Evolutionary conservation across 257 asterid genomes (phyloP), one percentile per base, ranked within the genome.

Genomic region (Verbena officinalis): DNA sequence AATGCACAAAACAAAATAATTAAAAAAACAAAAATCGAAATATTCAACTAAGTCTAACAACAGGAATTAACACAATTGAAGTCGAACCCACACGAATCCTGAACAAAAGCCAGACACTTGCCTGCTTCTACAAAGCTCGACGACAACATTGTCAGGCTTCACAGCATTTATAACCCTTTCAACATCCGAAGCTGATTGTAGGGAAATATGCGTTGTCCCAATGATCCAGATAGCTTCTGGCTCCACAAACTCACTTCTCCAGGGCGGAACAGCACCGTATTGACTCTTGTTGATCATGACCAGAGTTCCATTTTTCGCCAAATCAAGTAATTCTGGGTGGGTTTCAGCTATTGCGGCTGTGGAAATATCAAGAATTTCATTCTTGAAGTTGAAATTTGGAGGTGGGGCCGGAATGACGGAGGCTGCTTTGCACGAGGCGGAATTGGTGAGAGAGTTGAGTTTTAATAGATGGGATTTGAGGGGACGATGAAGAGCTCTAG

Each of bases 81-180:
- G 6, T 11, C 8, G 30, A 48, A 27, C 0, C 43, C 43, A 17
- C 31, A 39, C 1, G 17, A 38, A 46, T 33, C 17, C 5, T 0
- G 11, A 21, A 15, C 42, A 40, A 49, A 24, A 27, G 66, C 31
- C 16, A 1, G 46, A 55, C 48, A 80, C 92, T 82, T 84, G 91
- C 96, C 97, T 89, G 86, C 97, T 92, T 81, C 94, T 78, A 66
- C 98, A 89, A 44, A 92, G 96, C 87, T 92, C 96, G 40, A 89
- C 98, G 42, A 92, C 96, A 33, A 92, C 87, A 71, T 92, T 89
- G 4, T 92, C 90, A 12, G 97, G 97, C 59, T 57, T 83, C 57
- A 92, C 74, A 14, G 84, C 71, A 57, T 83, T 79, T 15, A 92
- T 73, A 38, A 89, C 97, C 86, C 96, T 84, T 38, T 82, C 81